Conservation (phyloP, 2,329 filamentous ascomycete species). For the Stagonosporopsis cucurbitacearum region DNA sequence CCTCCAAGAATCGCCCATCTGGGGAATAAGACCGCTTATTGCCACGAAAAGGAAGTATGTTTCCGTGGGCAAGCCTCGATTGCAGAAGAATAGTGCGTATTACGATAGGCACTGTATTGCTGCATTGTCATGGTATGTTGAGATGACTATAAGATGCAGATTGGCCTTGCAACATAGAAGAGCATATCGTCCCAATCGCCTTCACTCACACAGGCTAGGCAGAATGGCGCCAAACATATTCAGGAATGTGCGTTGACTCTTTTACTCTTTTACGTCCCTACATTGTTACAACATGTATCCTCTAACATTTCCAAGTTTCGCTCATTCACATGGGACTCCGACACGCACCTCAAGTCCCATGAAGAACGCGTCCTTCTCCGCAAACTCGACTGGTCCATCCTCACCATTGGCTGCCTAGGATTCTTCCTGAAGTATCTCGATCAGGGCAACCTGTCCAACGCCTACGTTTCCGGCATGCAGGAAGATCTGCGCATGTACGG, state of each 20-base stretch:
- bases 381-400: conserved; percentile 56
- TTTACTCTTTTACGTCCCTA: neutral
- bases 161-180: neutral
- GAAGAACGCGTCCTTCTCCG: conserved; percentile 56
- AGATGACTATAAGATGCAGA: neutral
- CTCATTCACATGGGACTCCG: conserved; percentile 24
- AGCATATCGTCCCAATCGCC: no score
- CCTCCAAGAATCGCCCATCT: conserved; percentile 2
- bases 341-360: conserved; percentile 34
- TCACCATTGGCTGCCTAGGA: conserved; percentile 48
- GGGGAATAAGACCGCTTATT: neutral
- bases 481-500: conserved; percentile 6
- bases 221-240: neutral
- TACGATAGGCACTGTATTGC: neutral
- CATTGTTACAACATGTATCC: no score
- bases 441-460: conserved; percentile 4
- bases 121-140: neutral
- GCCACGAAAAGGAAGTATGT: conserved; percentile 2
- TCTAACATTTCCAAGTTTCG: conserved; percentile 5
- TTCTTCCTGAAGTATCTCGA: conserved; percentile 19
- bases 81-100: conserved; percentile 12
- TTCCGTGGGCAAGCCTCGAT: neutral
- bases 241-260: neutral
- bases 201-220: neutral
- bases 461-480: conserved; percentile 5